These are phyloP conservation scores for Metarhizium anisopliae DNA, from an alignment of 2,329 filamentous ascomycete genomes.

Conservation along the genomic window DNA sequence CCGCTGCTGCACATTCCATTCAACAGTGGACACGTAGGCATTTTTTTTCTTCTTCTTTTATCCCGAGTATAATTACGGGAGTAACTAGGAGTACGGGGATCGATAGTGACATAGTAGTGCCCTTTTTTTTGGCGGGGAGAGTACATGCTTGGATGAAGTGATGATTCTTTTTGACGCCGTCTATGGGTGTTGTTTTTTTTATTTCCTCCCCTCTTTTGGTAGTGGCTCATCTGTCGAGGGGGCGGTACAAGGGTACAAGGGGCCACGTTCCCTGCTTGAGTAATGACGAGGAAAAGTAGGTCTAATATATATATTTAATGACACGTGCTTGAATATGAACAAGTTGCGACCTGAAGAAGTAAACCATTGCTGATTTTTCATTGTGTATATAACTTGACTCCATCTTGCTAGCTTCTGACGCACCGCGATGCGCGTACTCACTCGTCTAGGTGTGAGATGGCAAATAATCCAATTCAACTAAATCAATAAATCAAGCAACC, in stretches of 20 bases:
- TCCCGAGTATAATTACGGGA: not conserved
- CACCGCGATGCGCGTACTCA: no score
- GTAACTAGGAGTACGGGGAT: not conserved
- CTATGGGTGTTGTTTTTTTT: not conserved
- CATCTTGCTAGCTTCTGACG: no score
- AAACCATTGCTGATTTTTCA: no score
- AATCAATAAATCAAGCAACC: no score
- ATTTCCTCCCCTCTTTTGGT: not conserved
- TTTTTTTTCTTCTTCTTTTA: no score
- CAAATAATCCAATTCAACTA: no score
- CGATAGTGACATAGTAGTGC: not conserved
- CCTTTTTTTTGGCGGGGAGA: not conserved
- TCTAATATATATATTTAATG: conserved; percentile 18
- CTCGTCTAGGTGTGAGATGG: no score
- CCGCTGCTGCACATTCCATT: not conserved
- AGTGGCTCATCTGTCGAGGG: not conserved
- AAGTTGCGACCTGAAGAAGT: no score
- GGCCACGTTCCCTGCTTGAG: not conserved
- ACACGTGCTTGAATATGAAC: conserved; percentile 4
- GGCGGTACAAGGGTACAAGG: not conserved
- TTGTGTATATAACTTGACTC: no score
- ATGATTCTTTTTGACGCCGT: not conserved
- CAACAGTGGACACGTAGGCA: not conserved
- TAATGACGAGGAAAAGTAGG: not conserved
- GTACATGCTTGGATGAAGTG: conserved; percentile 2